These are phyloP conservation scores for Phoenix dactylifera DNA, from an alignment of 176 grass and related monocot species.

Conservation along the genomic window DNA sequence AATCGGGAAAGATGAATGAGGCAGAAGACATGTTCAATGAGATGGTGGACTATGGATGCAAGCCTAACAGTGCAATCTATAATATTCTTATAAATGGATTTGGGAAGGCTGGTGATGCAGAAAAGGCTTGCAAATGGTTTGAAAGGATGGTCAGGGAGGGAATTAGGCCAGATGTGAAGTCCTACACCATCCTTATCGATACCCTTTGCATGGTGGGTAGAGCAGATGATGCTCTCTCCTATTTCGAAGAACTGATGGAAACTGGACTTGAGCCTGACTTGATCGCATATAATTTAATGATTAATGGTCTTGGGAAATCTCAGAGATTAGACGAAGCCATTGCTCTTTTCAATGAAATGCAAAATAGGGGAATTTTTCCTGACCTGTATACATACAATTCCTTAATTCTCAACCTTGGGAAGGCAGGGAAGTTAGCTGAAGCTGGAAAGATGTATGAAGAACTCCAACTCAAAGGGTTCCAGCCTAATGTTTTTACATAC, in stretches of 20 bases:
- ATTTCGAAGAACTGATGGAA: conserved; percentile 50
- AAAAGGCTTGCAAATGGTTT: conserved; percentile 56
- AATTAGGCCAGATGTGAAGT: conserved; percentile 88
- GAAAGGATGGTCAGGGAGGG: conserved; percentile 55
- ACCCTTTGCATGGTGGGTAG: conserved; percentile 46
- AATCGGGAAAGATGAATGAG: conserved; percentile 54
- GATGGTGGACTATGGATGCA: conserved; percentile 71
- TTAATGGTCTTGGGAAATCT: conserved; percentile 68
- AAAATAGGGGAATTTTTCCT: conserved; percentile 53
- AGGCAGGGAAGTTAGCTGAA: conserved; percentile 58
- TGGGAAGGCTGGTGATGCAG: conserved; percentile 48
- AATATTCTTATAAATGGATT: conserved; percentile 87
- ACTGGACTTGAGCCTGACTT: conserved; percentile 68
- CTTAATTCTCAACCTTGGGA: conserved; percentile 77
- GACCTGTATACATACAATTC: conserved; percentile 91
- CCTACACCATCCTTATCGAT: conserved; percentile 65
- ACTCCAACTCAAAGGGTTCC: conserved; percentile 59
- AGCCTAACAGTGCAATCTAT: conserved; percentile 73
- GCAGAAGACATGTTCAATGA: conserved; percentile 64
- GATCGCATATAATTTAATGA: conserved; percentile 81
- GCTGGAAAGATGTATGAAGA: conserved; percentile 78
- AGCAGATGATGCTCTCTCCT: conserved; percentile 52
- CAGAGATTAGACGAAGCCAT: conserved; percentile 56
- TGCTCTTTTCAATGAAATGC: conserved; percentile 63
- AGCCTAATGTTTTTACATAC: conserved; percentile 86